These are phyloP conservation scores for Citrus glauca DNA, from an alignment of 345 rosid genomes.

Conservation along the genomic window DNA sequence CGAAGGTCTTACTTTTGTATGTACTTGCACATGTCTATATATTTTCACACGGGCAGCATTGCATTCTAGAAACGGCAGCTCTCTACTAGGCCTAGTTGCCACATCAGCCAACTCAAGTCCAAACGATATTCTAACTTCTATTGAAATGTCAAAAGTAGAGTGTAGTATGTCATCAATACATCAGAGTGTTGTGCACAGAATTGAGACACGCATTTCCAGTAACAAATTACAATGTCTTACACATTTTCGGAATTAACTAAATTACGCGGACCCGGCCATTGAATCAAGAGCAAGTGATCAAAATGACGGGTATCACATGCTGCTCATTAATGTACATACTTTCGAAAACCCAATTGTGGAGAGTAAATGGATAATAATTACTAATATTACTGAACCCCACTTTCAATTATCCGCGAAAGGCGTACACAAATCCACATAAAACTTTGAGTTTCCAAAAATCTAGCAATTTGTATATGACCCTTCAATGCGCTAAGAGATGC, in stretches of 20 bases:
- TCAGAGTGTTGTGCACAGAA: too few relatives aligned
- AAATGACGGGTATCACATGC: neutral
- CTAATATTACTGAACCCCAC: too few relatives aligned
- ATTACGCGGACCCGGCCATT: neutral
- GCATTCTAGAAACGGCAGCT: neutral
- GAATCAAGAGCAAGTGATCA: neutral
- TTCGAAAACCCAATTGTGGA: too few relatives aligned
- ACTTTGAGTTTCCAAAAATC: too few relatives aligned
- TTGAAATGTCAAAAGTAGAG: neutral
- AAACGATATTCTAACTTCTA: neutral
- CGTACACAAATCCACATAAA: too few relatives aligned
- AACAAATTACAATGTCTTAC: neutral
- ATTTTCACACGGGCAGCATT: neutral
- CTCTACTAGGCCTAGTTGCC: neutral
- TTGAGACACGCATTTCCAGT: neutral
- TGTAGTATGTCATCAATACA: neutral
- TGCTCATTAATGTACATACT: too few relatives aligned
- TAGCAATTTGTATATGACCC: neutral
- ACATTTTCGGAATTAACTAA: too few relatives aligned
- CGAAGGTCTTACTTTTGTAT: neutral
- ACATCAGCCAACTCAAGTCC: neutral
- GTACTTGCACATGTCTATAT: neutral
- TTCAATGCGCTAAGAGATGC: neutral
- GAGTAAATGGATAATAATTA: too few relatives aligned
- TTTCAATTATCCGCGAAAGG: too few relatives aligned